These are phyloP conservation scores for Alternaria gansuensis DNA, from an alignment of 2,329 filamentous ascomycete genomes.

Conservation along the genomic window DNA sequence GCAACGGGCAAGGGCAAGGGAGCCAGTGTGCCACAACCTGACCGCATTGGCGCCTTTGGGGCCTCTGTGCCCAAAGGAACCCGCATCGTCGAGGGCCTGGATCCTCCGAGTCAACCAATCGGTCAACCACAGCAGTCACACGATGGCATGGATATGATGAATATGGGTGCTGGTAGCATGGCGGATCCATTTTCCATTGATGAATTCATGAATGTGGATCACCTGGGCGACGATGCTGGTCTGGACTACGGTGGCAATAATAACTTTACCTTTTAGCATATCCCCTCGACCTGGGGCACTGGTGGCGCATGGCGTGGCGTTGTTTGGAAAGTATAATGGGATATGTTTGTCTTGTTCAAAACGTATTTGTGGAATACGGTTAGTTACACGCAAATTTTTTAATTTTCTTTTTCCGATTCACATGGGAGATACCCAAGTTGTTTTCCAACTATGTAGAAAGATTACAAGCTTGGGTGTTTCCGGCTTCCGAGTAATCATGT, in stretches of 20 bases:
- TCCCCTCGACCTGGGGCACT: not conserved
- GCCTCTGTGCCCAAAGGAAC: slow-evolving; percentile 51
- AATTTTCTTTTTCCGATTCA: not conserved
- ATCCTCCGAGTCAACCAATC: slow-evolving; percentile 28
- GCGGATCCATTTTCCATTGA: slow-evolving; percentile 39
- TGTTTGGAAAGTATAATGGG: not conserved
- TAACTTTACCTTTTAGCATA: slow-evolving; percentile 15
- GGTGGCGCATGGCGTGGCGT: slow-evolving; percentile 1
- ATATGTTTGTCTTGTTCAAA: not conserved
- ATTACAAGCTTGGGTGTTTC: not conserved
- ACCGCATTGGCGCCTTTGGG: slow-evolving; percentile 56
- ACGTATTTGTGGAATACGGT: not conserved
- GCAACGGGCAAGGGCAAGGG: slow-evolving; percentile 38
- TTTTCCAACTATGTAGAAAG: not conserved
- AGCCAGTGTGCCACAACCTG: slow-evolving; percentile 41
- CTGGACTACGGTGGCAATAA: slow-evolving; percentile 25
- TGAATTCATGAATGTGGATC: slow-evolving; percentile 57
- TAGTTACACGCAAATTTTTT: no score
- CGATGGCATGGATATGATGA: slow-evolving; percentile 30
- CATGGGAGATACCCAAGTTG: slow-evolving; percentile 5
- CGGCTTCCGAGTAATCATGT: no score
- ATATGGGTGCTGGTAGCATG: slow-evolving; percentile 14
- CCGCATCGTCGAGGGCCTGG: slow-evolving; percentile 53
- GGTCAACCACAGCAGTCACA: slow-evolving; percentile 22
- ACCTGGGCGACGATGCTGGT: slow-evolving; percentile 37